phyloP scores from a whole-genome alignment of 352 stramenopile genomes.

The Phytopythium delawarense region DNA sequence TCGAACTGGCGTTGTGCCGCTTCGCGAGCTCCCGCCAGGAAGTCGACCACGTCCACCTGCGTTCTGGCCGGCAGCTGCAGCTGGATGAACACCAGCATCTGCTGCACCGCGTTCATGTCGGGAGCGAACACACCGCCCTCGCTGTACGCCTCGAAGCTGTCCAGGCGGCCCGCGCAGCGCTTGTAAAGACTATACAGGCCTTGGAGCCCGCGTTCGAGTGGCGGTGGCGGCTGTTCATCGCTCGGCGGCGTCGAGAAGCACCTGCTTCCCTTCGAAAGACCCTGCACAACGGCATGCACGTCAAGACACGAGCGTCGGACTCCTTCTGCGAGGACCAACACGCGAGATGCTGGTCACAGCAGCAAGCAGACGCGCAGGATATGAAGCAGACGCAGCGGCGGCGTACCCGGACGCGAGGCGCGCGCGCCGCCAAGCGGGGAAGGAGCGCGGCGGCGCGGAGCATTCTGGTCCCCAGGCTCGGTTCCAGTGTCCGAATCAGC shows the following conservation, averaged over 20 bases:
- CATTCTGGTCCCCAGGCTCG: background rate
- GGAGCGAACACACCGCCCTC: slow-evolving; percentile 19
- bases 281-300: background rate
- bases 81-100: slow-evolving; percentile 26
- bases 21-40: slow-evolving; percentile 31
- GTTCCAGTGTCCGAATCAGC: background rate
- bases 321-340: background rate
- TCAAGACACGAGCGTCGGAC: background rate
- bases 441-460: background rate
- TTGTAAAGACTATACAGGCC: slow-evolving; percentile 12
- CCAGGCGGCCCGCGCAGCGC: slow-evolving; percentile 20
- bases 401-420: slow-evolving; percentile 1
- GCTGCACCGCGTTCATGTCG: slow-evolving; percentile 5
- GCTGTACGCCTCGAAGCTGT: slow-evolving; percentile 30
- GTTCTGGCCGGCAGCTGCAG: slow-evolving; percentile 34
- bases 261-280: background rate
- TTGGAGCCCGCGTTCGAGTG: slow-evolving; percentile 13
- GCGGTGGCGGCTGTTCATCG: background rate
- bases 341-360: background rate
- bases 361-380: background rate
- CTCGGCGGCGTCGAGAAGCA: slow-evolving; percentile 8
- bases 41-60: slow-evolving; percentile 35
- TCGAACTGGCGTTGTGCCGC: slow-evolving; percentile 31
- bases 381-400: background rate
- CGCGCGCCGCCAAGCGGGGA: background rate